phyloP scores from a whole-genome alignment of 805 yeast species.

The Brettanomyces naardenensis region DNA sequence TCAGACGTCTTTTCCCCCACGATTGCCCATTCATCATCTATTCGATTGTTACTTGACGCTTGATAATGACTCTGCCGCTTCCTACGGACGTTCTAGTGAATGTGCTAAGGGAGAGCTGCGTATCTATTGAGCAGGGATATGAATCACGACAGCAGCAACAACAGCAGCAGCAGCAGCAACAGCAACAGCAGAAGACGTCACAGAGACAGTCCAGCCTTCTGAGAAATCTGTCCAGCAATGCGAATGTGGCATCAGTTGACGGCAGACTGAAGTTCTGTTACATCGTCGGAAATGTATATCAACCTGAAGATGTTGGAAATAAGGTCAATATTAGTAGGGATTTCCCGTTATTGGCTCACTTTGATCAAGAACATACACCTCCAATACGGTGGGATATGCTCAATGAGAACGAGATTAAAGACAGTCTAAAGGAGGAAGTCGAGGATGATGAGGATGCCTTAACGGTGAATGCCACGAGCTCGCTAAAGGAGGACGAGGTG shows the following conservation, averaged over 20 bases:
- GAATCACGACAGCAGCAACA: background rate
- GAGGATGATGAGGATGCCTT: slow-evolving; percentile 3
- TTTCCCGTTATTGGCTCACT: slow-evolving; percentile 8
- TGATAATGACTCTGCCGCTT: slow-evolving; percentile 14
- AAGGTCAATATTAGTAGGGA: slow-evolving; percentile 2
- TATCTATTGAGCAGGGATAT: slow-evolving; percentile 4
- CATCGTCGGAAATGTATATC: slow-evolving; percentile 1
- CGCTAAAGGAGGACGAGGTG: background rate
- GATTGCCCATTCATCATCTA: too few relatives aligned
- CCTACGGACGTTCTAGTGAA: slow-evolving; percentile 9
- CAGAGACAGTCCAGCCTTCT: too few relatives aligned
- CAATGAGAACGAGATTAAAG: background rate
- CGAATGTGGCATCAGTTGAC: background rate
- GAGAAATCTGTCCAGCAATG: background rate
- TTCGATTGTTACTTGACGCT: too few relatives aligned
- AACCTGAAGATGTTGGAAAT: background rate
- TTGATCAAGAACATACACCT: slow-evolving; percentile 3
- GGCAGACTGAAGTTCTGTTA: background rate
- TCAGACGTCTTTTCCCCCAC: too few relatives aligned
- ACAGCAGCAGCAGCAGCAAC: background rate
- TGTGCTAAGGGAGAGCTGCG: slow-evolving; percentile 9
- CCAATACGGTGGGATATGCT: slow-evolving; percentile 6
- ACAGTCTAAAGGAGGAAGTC: slow-evolving; percentile 3
- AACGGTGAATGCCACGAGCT: background rate
- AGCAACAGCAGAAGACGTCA: background rate